These are phyloP conservation scores for Aquilaria malaccensis DNA, from an alignment of 345 rosid species.

Conservation along the genomic window DNA sequence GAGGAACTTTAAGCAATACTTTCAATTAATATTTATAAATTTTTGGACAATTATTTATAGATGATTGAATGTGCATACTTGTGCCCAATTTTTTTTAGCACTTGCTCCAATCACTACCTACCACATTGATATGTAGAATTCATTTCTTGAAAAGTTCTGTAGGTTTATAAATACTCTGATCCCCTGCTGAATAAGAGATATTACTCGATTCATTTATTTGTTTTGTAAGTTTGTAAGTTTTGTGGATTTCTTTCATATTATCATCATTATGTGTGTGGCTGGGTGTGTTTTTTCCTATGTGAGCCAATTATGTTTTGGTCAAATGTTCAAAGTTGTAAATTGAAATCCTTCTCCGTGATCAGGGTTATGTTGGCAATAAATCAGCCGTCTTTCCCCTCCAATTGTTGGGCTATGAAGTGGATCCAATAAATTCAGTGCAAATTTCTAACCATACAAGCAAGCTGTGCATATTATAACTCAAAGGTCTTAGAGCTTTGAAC, in stretches of 20 bases:
- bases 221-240: background rate
- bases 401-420: slow-evolving; percentile 81
- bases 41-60: too few species aligned
- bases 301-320: background rate
- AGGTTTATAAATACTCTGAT: too few species aligned
- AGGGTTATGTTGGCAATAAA: slow-evolving; percentile 97
- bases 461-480: slow-evolving; percentile 27
- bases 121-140: too few species aligned
- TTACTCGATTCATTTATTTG: background rate
- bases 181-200: too few species aligned
- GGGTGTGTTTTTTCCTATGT: background rate
- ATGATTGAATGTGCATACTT: too few species aligned
- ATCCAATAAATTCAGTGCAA: slow-evolving; percentile 91
- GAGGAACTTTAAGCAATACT: background rate
- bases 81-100: too few species aligned
- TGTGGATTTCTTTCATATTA: background rate
- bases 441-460: slow-evolving; percentile 90
- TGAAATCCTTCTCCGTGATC: background rate
- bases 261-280: background rate
- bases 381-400: slow-evolving; percentile 90
- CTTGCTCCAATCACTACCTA: too few species aligned
- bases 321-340: background rate
- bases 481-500: slow-evolving; percentile 24
- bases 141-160: too few species aligned
- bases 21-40: too few species aligned